Evolutionary conservation across 805 yeast species (phyloP), one percentile per base, ranked within the genome.

Genomic region (Starmerella vaccinii): DNA sequence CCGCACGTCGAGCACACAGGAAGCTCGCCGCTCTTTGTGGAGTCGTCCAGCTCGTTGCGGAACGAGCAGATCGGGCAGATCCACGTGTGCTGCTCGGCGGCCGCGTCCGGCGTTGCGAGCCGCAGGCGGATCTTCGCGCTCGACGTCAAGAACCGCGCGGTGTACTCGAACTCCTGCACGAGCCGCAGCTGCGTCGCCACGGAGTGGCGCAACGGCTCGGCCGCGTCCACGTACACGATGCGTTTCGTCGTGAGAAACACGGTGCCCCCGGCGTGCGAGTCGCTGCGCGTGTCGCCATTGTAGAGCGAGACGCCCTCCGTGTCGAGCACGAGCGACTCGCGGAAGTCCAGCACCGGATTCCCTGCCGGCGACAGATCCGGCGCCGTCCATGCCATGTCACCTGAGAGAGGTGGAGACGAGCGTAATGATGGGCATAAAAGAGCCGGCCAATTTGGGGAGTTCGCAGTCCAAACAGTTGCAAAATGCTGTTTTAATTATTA

Each of bases 51-150:
- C 21, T 15, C 42, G 60, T 87, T 86, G 23, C 80, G 71, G 62
- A 72, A 84, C n/a, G 78, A 77, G 65, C 98, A 90, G 3, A 92
- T 89, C n/a, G 83, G 82, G 64, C 98, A 90, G 1, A 75, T 74
- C 98, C 98, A 90, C 27, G 72, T 68, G 16, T 63, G 53, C 13
- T 48, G 43, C 46, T 43, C 35, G 23, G 49, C 49, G 9, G 34
- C 18, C 16, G 41, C 26, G 15, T 29, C 33, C 12, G 40, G 38
- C 47, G 34, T 19, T 2, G 55, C 19, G 19, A 49, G 45, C n/a
- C 6, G 5, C 39, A 78, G 52, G 5, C 72, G 76, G n/a, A 89
- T 71, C 59, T 88, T 85, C 0, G 97, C 87, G 12, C 92, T 83
- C 5, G 88, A 76, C 55, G 81, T 77, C 45, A 90, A 64, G 60